phyloP scores from a whole-genome alignment of 768 basidiomycete genomes.

The Cytidiella melzeri region DNA sequence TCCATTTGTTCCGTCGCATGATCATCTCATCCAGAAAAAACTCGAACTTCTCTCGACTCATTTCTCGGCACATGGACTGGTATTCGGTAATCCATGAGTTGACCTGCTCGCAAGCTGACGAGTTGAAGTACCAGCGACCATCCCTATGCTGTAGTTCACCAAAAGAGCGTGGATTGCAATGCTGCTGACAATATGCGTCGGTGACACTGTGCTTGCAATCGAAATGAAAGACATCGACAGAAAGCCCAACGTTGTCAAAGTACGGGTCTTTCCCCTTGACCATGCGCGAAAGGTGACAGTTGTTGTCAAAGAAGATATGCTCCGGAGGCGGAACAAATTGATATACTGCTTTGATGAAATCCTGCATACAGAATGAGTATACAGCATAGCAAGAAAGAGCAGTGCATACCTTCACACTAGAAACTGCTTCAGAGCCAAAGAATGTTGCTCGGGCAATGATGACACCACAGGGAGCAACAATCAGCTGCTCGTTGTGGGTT shows the following conservation, averaged over 20 bases:
- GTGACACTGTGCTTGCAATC: conserved; percentile 29
- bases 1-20: too few relatives aligned
- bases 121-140: conserved; percentile 27
- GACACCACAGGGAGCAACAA: too few relatives aligned
- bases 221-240: conserved; percentile 33
- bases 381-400: conserved; percentile 6
- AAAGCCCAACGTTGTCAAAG: conserved; percentile 20
- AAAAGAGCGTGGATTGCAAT: conserved; percentile 26
- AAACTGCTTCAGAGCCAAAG: conserved; percentile 18
- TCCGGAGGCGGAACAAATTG: conserved; percentile 20
- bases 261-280: conserved; percentile 19
- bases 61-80: conserved; percentile 24
- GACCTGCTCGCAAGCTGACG: conserved; percentile 27
- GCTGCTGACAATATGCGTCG: conserved; percentile 20
- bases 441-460: conserved; percentile 14
- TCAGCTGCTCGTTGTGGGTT: conserved; percentile 24
- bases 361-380: conserved; percentile 12
- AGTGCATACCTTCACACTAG: conserved; percentile 8
- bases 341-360: conserved; percentile 2
- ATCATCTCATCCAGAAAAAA: too few relatives aligned
- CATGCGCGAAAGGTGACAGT: conserved; percentile 18
- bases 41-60: conserved; percentile 17
- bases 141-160: conserved; percentile 18
- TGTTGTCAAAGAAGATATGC: conserved; percentile 24
- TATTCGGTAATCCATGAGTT: conserved; percentile 30